phyloP scores from a whole-genome alignment of 2,329 filamentous ascomycete genomes.

The Neonectria faginata region DNA sequence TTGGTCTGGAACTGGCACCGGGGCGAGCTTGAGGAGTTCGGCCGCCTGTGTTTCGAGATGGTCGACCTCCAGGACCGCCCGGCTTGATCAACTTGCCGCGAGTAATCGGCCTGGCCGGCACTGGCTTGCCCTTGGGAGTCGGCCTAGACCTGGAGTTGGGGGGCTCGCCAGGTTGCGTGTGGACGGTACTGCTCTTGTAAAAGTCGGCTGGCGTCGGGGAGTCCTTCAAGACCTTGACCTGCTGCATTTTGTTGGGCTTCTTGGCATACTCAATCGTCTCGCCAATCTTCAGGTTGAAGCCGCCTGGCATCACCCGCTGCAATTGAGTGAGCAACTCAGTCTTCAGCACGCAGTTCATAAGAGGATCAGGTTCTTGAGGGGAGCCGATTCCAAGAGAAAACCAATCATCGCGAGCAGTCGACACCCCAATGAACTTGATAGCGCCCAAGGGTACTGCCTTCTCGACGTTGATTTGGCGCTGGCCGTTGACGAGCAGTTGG shows the following conservation, averaged over 20 bases:
- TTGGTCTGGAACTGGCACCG: constrained; percentile 49
- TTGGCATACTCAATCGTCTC: constrained; percentile 95
- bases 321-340: constrained; percentile 97
- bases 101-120: constrained; percentile 90
- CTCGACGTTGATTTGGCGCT: constrained; percentile 84
- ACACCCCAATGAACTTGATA: constrained; percentile 88
- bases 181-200: constrained; percentile 94
- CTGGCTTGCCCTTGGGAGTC: constrained; percentile 87
- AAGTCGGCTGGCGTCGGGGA: constrained; percentile 79
- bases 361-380: constrained; percentile 90
- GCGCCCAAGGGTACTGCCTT: constrained; percentile 84
- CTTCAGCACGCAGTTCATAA: constrained; percentile 94
- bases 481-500: constrained; percentile 83
- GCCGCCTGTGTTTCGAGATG: constrained; percentile 74
- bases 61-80: constrained; percentile 85
- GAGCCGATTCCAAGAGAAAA: constrained; percentile 93
- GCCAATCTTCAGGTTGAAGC: constrained; percentile 84
- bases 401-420: constrained; percentile 92
- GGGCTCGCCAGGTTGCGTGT: constrained; percentile 86
- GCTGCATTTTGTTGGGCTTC: constrained; percentile 92
- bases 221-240: constrained; percentile 92
- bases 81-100: constrained; percentile 92
- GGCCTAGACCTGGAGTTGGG: constrained; percentile 84
- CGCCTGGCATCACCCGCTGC: constrained; percentile 80
- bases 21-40: constrained; percentile 60